Evolutionary conservation across 768 basidiomycete genomes (phyloP).

Genomic region (Mycena filopes): DNA sequence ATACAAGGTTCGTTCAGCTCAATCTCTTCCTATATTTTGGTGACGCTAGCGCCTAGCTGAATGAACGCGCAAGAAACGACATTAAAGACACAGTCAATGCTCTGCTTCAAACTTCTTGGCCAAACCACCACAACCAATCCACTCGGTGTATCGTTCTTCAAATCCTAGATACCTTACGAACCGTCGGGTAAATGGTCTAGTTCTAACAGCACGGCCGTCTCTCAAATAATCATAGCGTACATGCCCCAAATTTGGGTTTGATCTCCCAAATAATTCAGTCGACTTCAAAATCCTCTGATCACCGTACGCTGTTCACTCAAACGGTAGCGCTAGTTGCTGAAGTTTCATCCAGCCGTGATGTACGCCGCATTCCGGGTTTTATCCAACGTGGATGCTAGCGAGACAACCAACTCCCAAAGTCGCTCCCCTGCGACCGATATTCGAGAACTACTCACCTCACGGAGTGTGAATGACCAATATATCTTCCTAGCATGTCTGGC

Average conservation of each 20-base stretch:
- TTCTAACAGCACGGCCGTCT: neutral
- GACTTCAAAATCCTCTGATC: conserved; percentile 35
- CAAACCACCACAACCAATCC: conserved; percentile 19
- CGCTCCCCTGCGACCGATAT: conserved; percentile 58
- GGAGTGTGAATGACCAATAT: conserved; percentile 69
- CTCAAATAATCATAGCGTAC: conserved; percentile 22
- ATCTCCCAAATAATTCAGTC: conserved; percentile 41
- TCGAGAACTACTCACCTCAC: conserved; percentile 66
- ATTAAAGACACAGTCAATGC: conserved; percentile 30
- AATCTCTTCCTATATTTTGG: neutral
- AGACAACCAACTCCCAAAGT: conserved; percentile 40
- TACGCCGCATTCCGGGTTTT: conserved; percentile 52
- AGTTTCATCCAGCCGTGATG: conserved; percentile 40
- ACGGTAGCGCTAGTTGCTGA: conserved; percentile 24
- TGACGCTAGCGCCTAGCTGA: conserved; percentile 9
- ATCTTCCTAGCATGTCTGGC: conserved; percentile 74
- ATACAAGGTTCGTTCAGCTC: conserved; percentile 30
- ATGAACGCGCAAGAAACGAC: conserved; percentile 18
- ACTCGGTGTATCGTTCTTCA: conserved; percentile 37
- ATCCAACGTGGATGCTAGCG: conserved; percentile 40
- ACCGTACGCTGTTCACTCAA: conserved; percentile 33
- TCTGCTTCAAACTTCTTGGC: conserved; percentile 32
- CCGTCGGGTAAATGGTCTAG: conserved; percentile 12
- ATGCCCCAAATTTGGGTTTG: conserved; percentile 36
- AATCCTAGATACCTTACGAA: conserved; percentile 34